Evolutionary conservation across 169 alveolate genomes (phyloP).

Genomic region (Toxoplasma gondii): DNA sequence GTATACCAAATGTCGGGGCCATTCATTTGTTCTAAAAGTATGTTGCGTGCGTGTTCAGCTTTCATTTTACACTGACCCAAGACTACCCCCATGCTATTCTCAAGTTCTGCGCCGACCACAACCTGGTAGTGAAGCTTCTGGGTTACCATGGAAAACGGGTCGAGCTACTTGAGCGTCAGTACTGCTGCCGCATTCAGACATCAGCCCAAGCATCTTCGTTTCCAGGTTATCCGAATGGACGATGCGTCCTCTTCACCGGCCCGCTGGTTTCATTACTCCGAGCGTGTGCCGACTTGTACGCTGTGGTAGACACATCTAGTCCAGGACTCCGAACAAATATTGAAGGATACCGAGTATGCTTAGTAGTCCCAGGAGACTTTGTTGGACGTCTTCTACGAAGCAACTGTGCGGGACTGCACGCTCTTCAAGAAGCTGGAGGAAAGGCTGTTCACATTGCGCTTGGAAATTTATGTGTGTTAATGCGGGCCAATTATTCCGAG

Average conservation of each 20-base stretch:
- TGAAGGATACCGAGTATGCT: conserved; percentile 55
- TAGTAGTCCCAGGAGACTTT: conserved; percentile 62
- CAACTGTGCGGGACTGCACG: conserved; percentile 67
- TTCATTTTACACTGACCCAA: conserved; percentile 41
- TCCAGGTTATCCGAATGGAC: conserved; percentile 65
- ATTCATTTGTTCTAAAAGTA: background rate
- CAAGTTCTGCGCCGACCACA: conserved; percentile 66
- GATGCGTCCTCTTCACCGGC: conserved; percentile 56
- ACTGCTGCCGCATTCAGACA: conserved; percentile 61
- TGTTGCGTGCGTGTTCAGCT: conserved; percentile 25
- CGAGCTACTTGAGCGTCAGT: conserved; percentile 46
- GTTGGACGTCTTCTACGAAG: conserved; percentile 58
- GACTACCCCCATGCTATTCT: conserved; percentile 50
- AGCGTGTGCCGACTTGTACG: conserved; percentile 60
- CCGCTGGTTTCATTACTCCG: conserved; percentile 38
- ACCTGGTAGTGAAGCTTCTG: conserved; percentile 59
- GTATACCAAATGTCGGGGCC: too few species aligned
- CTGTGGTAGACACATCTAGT: conserved; percentile 58
- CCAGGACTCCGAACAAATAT: conserved; percentile 53
- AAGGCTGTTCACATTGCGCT: conserved; percentile 55
- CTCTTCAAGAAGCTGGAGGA: conserved; percentile 63
- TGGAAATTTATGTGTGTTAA: conserved; percentile 53
- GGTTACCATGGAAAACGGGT: conserved; percentile 61
- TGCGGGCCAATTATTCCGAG: conserved; percentile 58
- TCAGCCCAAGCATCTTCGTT: conserved; percentile 63